Conservation (phyloP, 495 filamentous ascomycete genomes). For the Ramalina peruviana region DNA sequence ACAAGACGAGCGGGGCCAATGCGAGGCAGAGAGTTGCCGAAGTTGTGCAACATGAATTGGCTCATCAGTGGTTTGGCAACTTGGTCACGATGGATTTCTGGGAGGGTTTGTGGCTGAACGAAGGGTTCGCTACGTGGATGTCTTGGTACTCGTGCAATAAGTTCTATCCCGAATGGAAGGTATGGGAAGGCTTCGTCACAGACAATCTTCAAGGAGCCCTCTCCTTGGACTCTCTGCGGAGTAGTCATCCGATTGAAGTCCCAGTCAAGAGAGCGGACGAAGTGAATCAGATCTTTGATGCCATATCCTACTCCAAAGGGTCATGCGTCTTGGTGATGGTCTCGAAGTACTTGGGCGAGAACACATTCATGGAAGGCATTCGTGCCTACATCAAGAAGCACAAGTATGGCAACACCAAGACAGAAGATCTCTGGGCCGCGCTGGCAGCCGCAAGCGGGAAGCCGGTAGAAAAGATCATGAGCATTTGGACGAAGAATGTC, state of each 20-base stretch:
- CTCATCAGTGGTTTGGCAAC: conserved; percentile 99
- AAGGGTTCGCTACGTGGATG: conserved; percentile 94
- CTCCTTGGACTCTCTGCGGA: conserved; percentile 76
- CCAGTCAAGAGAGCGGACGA: conserved; percentile 90
- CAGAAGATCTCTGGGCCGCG: conserved; percentile 81
- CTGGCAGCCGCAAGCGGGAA: conserved; percentile 84
- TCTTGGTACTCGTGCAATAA: conserved; percentile 44
- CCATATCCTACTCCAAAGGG: conserved; percentile 94
- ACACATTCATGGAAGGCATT: conserved; percentile 86
- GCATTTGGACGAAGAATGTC: conserved; percentile 56
- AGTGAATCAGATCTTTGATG: conserved; percentile 97
- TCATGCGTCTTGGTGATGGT: conserved; percentile 96
- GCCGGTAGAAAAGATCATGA: conserved; percentile 60
- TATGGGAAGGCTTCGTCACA: conserved; percentile 91
- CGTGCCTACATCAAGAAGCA: conserved; percentile 89
- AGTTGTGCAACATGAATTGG: conserved; percentile 90
- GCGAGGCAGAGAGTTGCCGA: conserved; percentile 87
- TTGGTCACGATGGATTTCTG: conserved; percentile 99
- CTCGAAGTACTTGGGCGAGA: conserved; percentile 86
- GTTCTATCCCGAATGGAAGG: conserved; percentile 97
- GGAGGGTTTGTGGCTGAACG: conserved; percentile 97
- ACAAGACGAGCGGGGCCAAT: conserved; percentile 82
- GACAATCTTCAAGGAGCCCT: conserved; percentile 83
- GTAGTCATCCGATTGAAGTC: conserved; percentile 94
- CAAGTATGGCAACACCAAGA: conserved; percentile 62